Percentiles rank a stretch among this genome's conserved stretches.
Conservation (phyloP, 345 rosid species). For the Citrus glauca region DNA sequence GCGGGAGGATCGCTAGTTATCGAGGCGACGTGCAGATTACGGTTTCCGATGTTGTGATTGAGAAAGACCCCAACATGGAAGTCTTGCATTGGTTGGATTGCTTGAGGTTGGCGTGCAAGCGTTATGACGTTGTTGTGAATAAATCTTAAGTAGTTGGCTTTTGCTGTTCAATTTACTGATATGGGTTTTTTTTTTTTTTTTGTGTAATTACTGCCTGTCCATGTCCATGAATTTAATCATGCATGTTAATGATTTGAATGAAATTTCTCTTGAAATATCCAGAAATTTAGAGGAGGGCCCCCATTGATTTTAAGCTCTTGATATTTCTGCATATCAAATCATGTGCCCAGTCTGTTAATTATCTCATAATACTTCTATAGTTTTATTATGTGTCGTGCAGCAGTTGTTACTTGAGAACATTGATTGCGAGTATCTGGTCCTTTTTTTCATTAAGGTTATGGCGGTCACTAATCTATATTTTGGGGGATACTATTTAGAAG, state of each 20-base stretch:
- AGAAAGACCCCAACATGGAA: constrained; percentile 84
- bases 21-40: constrained; percentile 66
- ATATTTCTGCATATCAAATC: neutral
- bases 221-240: neutral
- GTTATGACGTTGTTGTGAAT: constrained; percentile 16
- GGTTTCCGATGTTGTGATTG: constrained; percentile 49
- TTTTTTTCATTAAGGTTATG: neutral
- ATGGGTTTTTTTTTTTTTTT: too few species aligned
- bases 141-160: neutral
- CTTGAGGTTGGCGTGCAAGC: constrained; percentile 37
- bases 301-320: neutral
- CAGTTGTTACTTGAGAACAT: neutral
- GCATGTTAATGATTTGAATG: neutral
- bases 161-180: neutral
- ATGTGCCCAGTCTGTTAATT: neutral
- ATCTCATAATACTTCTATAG: neutral
- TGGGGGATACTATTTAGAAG: too few species aligned
- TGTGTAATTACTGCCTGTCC: neutral
- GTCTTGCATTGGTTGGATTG: constrained; percentile 78
- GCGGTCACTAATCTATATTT: neutral
- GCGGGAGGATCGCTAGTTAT: constrained; percentile 60
- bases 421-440: neutral
- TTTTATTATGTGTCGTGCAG: neutral
- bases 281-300: neutral
- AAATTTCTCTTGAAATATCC: neutral